These are phyloP conservation scores for Pachysolen tannophilus DNA, from an alignment of 805 yeast genomes.

Conservation along the genomic window DNA sequence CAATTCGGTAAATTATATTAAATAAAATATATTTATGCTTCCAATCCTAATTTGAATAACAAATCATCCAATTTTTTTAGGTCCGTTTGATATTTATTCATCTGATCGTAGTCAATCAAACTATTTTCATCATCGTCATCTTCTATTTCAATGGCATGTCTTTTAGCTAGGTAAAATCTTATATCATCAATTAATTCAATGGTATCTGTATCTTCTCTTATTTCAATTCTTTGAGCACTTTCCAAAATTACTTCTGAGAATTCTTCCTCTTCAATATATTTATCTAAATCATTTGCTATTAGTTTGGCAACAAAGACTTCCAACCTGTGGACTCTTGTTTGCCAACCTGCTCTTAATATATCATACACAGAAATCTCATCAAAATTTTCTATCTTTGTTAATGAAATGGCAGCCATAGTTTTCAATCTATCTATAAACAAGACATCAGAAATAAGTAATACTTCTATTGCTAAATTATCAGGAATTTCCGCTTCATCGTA, in stretches of 20 bases:
- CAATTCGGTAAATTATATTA: too few relatives aligned
- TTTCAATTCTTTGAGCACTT: slow-evolving; percentile 43
- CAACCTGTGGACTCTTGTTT: slow-evolving; percentile 50
- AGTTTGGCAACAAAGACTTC: slow-evolving; percentile 55
- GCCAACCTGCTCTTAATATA: slow-evolving; percentile 60
- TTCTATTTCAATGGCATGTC: slow-evolving; percentile 22
- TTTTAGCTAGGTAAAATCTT: slow-evolving; percentile 47
- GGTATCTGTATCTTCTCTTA: slow-evolving; percentile 68
- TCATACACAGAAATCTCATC: slow-evolving; percentile 37
- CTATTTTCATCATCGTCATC: slow-evolving; percentile 11
- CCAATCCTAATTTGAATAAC: slow-evolving; percentile 29
- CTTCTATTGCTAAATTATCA: slow-evolving; percentile 41
- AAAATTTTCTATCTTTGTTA: slow-evolving; percentile 24
- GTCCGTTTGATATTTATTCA: slow-evolving; percentile 30
- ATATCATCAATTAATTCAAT: slow-evolving; percentile 77
- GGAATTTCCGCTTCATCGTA: slow-evolving; percentile 48
- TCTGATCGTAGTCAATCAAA: too few relatives aligned
- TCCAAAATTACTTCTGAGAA: slow-evolving; percentile 31
- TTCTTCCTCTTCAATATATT: slow-evolving; percentile 27
- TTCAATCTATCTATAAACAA: slow-evolving; percentile 56
- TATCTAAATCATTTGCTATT: slow-evolving; percentile 42
- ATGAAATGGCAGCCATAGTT: slow-evolving; percentile 48
- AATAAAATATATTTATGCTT: too few relatives aligned
- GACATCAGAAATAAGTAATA: slow-evolving; percentile 51
- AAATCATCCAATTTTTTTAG: slow-evolving; percentile 31